A percentile compares a stretch with the other conserved stretches of the same genome.
Evolutionary conservation across 78 protist species (phyloP).

Genomic region (Protostelium mycophagum): DNA sequence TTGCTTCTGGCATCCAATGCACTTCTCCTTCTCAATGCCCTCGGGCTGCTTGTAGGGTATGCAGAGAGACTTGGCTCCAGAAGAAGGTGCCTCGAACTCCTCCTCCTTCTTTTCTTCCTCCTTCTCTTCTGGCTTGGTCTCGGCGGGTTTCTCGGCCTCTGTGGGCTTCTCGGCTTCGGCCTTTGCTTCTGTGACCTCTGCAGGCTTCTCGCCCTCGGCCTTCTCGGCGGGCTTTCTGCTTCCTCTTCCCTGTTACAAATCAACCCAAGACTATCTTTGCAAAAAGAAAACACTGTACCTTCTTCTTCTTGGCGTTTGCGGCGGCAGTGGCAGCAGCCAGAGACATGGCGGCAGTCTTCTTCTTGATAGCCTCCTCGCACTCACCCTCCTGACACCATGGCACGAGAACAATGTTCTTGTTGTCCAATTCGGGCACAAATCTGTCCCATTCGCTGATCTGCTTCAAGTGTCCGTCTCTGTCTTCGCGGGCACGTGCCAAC

Average conservation of each 20-base stretch:
- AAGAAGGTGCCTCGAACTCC: not conserved
- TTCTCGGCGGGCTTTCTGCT: not conserved
- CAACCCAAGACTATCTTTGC: not conserved
- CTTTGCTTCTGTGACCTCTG: not conserved
- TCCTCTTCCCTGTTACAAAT: not conserved
- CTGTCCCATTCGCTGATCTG: conserved; percentile 64
- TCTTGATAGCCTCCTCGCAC: conserved; percentile 86
- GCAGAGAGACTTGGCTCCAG: conserved; percentile 75
- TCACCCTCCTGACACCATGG: conserved; percentile 81
- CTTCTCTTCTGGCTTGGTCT: not conserved
- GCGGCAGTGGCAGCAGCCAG: not conserved
- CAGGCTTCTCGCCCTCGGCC: not conserved
- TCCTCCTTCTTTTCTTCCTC: not conserved
- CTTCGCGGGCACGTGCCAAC: conserved; percentile 55
- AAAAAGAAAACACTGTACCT: conserved; percentile 8
- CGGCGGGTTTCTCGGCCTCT: not conserved
- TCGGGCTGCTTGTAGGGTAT: conserved; percentile 54
- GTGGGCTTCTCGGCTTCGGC: not conserved
- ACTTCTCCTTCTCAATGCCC: not conserved
- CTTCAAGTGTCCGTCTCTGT: conserved; percentile 45
- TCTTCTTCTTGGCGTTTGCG: not conserved
- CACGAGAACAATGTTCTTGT: conserved; percentile 22
- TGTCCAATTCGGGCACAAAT: conserved; percentile 74
- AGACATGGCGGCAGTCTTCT: conserved; percentile 51
- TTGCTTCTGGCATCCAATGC: conserved; percentile 9